phyloP scores from a whole-genome alignment of 768 basidiomycete genomes.

The Amanita pseudoporphyria region DNA sequence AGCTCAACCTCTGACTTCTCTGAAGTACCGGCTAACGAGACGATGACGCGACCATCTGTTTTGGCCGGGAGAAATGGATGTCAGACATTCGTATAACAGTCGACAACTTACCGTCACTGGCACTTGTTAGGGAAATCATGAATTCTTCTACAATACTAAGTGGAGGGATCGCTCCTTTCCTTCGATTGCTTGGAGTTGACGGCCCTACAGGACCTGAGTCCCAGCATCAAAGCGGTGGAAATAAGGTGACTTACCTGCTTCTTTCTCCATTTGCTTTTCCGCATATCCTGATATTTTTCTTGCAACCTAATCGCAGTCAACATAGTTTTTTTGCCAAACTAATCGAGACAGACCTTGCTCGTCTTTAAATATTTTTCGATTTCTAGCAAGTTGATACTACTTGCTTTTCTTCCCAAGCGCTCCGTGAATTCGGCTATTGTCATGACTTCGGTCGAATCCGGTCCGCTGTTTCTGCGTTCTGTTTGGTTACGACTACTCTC shows the following conservation, averaged over 20 bases:
- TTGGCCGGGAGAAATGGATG: not conserved
- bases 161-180: slow-evolving; percentile 52
- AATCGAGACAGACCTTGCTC: slow-evolving; percentile 56
- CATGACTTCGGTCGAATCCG: slow-evolving; percentile 43
- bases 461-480: slow-evolving; percentile 11
- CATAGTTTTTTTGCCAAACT: not conserved
- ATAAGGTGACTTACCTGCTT: slow-evolving; percentile 20
- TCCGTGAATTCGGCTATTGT: slow-evolving; percentile 57
- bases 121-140: slow-evolving; percentile 63
- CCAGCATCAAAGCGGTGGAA: not conserved
- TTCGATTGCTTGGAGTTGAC: slow-evolving; percentile 10
- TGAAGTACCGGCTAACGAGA: slow-evolving; percentile 33
- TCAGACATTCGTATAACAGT: not conserved
- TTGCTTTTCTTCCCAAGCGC: slow-evolving; percentile 54
- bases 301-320: slow-evolving; percentile 36
- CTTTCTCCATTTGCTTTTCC: slow-evolving; percentile 44
- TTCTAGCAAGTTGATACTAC: slow-evolving; percentile 76
- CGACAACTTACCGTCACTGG: slow-evolving; percentile 51
- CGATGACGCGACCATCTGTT: slow-evolving; percentile 66
- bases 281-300: slow-evolving; percentile 82
- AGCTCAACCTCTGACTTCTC: slow-evolving; percentile 47
- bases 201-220: not conserved
- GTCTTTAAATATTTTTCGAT: slow-evolving; percentile 70
- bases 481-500: slow-evolving; percentile 9
- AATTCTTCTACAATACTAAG: slow-evolving; percentile 77